Evolutionary conservation across 139 green algal species (phyloP).

Genomic region (Chlorella sp.): DNA sequence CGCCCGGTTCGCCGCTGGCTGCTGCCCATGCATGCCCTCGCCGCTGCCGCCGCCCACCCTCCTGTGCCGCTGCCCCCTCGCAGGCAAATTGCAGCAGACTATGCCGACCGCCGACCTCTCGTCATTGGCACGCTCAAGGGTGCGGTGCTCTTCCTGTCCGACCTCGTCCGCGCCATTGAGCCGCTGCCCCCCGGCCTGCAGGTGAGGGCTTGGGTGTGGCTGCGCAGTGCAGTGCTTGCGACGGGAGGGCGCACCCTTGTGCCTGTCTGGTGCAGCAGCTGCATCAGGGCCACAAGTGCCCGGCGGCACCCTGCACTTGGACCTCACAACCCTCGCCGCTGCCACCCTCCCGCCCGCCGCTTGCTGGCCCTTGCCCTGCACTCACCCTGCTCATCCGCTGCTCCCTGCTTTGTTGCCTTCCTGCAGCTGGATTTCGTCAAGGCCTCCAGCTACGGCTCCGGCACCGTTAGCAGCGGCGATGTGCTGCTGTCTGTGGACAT

Average conservation of each 20-base stretch:
- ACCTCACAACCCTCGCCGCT: too few species aligned
- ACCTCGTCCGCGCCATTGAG: constrained; percentile 64
- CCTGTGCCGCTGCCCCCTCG: neutral
- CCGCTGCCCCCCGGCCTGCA: constrained; percentile 49
- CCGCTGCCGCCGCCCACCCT: neutral
- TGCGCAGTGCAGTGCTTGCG: too few species aligned
- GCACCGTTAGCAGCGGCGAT: constrained; percentile 37
- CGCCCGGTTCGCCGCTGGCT: neutral
- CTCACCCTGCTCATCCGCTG: too few species aligned
- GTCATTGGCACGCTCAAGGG: constrained; percentile 66
- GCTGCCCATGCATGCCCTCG: neutral
- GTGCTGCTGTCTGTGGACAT: constrained; percentile 42
- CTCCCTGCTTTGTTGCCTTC: too few species aligned
- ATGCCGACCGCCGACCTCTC: constrained; percentile 50
- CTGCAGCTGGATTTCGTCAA: constrained; percentile 64
- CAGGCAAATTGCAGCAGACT: constrained; percentile 57
- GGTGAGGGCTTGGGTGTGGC: too few species aligned
- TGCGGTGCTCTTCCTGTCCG: constrained; percentile 69
- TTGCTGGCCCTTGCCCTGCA: too few species aligned
- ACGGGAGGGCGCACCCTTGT: too few species aligned
- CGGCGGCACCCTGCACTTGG: too few species aligned
- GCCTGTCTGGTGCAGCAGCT: too few species aligned
- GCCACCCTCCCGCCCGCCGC: too few species aligned
- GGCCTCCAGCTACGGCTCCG: constrained; percentile 53
- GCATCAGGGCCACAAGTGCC: too few species aligned